These are phyloP conservation scores for Colletotrichum godetiae DNA, from an alignment of 2,329 filamentous ascomycete species.

Conservation along the genomic window DNA sequence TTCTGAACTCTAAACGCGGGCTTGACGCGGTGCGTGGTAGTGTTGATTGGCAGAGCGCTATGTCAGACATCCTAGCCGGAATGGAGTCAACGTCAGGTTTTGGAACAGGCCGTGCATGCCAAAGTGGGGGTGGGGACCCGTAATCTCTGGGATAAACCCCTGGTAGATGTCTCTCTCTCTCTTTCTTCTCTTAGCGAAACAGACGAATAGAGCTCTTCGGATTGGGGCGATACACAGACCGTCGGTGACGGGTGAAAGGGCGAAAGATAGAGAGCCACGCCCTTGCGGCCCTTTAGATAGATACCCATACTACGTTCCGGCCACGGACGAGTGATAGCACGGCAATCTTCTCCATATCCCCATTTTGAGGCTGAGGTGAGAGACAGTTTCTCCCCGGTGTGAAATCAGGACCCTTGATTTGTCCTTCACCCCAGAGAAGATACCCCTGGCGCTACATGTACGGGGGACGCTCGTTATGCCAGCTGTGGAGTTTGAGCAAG, in stretches of 20 bases:
- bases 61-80: slow-evolving; percentile 14
- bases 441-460: slow-evolving; percentile 6
- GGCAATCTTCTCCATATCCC: slow-evolving; percentile 5
- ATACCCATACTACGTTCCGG: slow-evolving; percentile 3
- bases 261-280: background rate
- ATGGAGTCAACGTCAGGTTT: background rate
- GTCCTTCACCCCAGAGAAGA: slow-evolving; percentile 12
- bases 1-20: slow-evolving; percentile 18
- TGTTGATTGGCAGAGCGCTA: slow-evolving; percentile 23
- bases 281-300: background rate
- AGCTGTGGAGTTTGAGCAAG: slow-evolving; percentile 6
- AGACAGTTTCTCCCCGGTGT: background rate
- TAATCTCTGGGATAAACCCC: slow-evolving; percentile 23
- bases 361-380: background rate
- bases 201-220: background rate
- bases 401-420: slow-evolving; percentile 19
- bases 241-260: slow-evolving; percentile 6
- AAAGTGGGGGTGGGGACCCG: slow-evolving; percentile 29
- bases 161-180: background rate
- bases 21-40: background rate
- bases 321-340: background rate
- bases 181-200: background rate
- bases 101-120: slow-evolving; percentile 19
- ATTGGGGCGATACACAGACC: slow-evolving; percentile 12
- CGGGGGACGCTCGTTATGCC: slow-evolving; percentile 10